These are phyloP conservation scores for Saccharata proteae DNA, from an alignment of 2,329 filamentous ascomycete genomes.

Conservation along the genomic window DNA sequence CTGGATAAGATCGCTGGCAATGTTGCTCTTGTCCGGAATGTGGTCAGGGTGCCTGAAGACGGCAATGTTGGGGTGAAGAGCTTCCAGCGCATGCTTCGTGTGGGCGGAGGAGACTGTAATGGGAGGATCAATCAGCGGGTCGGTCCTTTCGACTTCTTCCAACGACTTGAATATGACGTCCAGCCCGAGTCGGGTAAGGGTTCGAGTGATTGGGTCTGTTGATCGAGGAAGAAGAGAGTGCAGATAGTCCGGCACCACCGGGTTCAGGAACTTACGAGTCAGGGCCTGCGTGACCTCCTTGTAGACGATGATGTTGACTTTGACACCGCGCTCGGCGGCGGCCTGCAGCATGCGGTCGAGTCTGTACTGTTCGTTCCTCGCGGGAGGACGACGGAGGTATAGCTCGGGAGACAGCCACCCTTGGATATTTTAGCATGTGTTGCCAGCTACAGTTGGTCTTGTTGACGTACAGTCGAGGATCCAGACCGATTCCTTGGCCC, in stretches of 20 bases:
- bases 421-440: constrained; percentile 11
- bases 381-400: constrained; percentile 72
- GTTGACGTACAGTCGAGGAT: constrained; percentile 56
- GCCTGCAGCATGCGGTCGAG: constrained; percentile 72
- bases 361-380: constrained; percentile 70
- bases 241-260: constrained; percentile 30
- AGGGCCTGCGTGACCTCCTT: constrained; percentile 72
- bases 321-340: constrained; percentile 73
- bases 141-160: constrained; percentile 32
- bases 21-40: constrained; percentile 56
- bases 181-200: constrained; percentile 28
- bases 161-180: constrained; percentile 33
- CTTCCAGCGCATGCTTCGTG: constrained; percentile 68
- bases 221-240: constrained; percentile 30
- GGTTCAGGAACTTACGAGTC: constrained; percentile 51
- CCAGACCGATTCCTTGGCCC: constrained; percentile 65
- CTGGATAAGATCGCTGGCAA: constrained; percentile 46
- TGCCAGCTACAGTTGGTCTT: constrained; percentile 12
- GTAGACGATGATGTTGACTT: constrained; percentile 79
- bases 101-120: constrained; percentile 52
- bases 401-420: constrained; percentile 82
- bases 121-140: constrained; percentile 32
- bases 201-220: constrained; percentile 29
- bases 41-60: constrained; percentile 91
- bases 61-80: constrained; percentile 67